Evolutionary conservation across 1,284 basidiomycete species (phyloP), one percentile per base, ranked within the genome.

Genomic region (Cystobasidium sp.): DNA sequence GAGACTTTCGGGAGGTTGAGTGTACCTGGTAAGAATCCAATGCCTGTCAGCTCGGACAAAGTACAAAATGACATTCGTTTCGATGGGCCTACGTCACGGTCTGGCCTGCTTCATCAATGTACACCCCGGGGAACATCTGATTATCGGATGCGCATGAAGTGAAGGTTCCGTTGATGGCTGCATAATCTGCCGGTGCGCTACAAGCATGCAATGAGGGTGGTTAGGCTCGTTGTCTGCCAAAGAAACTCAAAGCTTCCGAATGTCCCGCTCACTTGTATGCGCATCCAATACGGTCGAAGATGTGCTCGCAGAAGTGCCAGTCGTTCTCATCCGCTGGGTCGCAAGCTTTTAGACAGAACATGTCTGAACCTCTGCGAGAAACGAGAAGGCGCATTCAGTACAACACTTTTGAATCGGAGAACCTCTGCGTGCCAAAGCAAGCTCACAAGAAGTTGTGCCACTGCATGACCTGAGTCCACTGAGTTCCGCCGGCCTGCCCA

Each of bases 1-100:
- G 49, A 88, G 83, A 12, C 85, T 85, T 78, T 89, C 87, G 53
- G 88, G 83, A 31, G 88, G 88, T 82, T 90, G 88, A 37, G 84
- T 82, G 82, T 87, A 90, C n/a, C 81, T 82, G 49, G 10, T 43
- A 8, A 6, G n/a, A n/a, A n/a, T n/a, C n/a, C n/a, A n/a, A n/a
- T 39, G 18, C 63, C 7, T n/a, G 52, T 37, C 52, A 22, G 59
- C n/a, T 3, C 3, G 22, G 31, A 49, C 39, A 47, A n/a, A 44
- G 12, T 44, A 31, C 31, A 64, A n/a, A n/a, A n/a, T n/a, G n/a
- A n/a, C n/a, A n/a, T n/a, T n/a, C n/a, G n/a, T n/a, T n/a, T n/a
- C n/a, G n/a, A n/a, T n/a, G n/a, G 31, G 31, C 64, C 24, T 31
- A 75, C 63, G 58, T 62, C 6, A 39, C 22, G 14, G 58, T 55